Base-by-base conservation (phyloP, 1,284 basidiomycete genomes). In the Prillingera fragicola region DNA sequence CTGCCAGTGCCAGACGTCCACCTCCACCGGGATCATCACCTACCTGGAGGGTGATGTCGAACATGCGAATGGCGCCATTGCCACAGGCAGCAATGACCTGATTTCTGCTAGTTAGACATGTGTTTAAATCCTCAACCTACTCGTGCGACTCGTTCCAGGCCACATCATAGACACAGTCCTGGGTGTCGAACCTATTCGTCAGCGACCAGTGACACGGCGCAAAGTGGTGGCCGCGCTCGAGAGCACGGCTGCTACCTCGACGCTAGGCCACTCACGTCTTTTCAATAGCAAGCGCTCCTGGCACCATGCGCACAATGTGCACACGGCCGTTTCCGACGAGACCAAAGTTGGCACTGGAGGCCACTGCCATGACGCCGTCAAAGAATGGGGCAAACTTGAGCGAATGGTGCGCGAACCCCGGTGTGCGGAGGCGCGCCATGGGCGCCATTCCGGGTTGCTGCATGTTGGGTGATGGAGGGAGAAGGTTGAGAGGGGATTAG, bases 91-190 rank as follows among this genome's bases (percentile, higher is more conserved):
- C 83, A 1, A 85, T 83, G 26, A 97, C 72, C 65, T 97, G 92
- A 63, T 95, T 66, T 33, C 62, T 63, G 44, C 17, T 2, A 8
- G 32, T 74, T 17, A 46, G 45, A 14, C 4, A 15, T 17, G 22
- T 15, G 23, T 17, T 7, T 8, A 42, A 39, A 32, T 14, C 18
- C 29, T 54, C 65, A 10, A 76, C 56, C 56, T 73, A 92, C 75
- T 96, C 92, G 70, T 97, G 89, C 24, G 83, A 67, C 70, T 97
- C 90, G 34, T 85, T 88, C 86, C 90, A 95, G 0, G 89, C 88
- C 25, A 90, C 71, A 60, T 94, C 91, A 67, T 88, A 96, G 3
- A 96, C 73, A 0, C 86, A 89, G 65, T 97, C 92, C 68, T 95
- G 89, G 0, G 92, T 87, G 67, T 95, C 89, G 61, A 85, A 97